Evolutionary conservation across 2,329 filamentous ascomycete species (phyloP).

Genomic region (Akanthomyces muscarius): DNA sequence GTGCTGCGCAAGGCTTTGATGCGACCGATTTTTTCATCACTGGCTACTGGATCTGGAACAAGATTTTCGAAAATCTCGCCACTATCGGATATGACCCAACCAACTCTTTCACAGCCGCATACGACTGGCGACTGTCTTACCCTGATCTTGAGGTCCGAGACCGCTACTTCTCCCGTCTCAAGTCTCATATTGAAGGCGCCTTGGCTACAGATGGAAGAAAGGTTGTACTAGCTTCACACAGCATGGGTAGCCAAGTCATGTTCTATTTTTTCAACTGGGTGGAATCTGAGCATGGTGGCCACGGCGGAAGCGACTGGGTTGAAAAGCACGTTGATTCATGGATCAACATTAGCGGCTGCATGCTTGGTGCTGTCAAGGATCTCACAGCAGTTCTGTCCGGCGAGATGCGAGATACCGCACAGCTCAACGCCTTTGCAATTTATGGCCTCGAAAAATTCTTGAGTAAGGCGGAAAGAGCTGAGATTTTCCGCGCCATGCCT

Average conservation of each 20-base stretch:
- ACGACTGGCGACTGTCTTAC: conserved; percentile 94
- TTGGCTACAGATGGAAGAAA: conserved; percentile 72
- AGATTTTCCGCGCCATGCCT: conserved; percentile 95
- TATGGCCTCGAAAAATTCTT: conserved; percentile 96
- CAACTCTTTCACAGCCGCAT: conserved; percentile 64
- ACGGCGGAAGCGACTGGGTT: conserved; percentile 83
- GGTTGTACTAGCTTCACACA: conserved; percentile 83
- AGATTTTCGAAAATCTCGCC: conserved; percentile 94
- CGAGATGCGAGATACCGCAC: conserved; percentile 97
- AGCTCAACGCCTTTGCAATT: conserved; percentile 92
- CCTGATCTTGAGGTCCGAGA: conserved; percentile 84
- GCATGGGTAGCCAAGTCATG: conserved; percentile 94
- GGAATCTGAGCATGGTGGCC: conserved; percentile 70
- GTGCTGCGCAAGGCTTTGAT: conserved; percentile 94
- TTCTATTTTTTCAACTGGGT: conserved; percentile 83
- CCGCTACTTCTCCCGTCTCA: conserved; percentile 88
- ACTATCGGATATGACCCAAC: conserved; percentile 93
- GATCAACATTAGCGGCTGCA: conserved; percentile 98
- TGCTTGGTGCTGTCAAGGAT: conserved; percentile 92
- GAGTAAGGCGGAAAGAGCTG: conserved; percentile 81
- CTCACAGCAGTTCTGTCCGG: conserved; percentile 87
- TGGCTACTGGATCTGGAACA: conserved; percentile 98
- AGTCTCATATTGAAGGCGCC: conserved; percentile 84
- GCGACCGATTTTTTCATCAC: conserved; percentile 93
- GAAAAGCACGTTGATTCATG: conserved; percentile 86